Evolutionary conservation across 2,329 filamentous ascomycete species (phyloP), one percentile per base, ranked within the genome.

Genomic region (Gremmenia infestans): DNA sequence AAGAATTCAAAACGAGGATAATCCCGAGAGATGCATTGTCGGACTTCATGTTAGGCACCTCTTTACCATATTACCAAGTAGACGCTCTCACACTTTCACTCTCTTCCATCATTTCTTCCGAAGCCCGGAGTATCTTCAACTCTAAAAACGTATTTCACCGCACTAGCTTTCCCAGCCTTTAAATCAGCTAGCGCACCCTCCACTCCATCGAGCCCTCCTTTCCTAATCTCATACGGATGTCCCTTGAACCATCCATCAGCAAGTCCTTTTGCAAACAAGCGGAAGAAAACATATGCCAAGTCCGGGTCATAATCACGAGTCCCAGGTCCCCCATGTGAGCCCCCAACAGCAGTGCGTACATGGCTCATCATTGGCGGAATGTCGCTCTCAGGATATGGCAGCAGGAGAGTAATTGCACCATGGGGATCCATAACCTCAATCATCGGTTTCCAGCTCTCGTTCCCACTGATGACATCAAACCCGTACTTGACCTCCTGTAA

Each of bases 121-220:
- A 54, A 14, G 6, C 49, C 50, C 39, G 17, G 35, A 8, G 57
- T 63, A 4, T 64, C 63, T 9, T 28, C 32, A 50, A 65, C 53
- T n/a, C 56, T 55, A 63, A 81, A 80, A 0, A 88, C 79, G 72
- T 85, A 87, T 71, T 88, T 88, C 2, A 81, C 72, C 1, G 76
- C 84, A 64, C 79, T 85, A 14, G 79, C 81, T 71, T 81, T 82
- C 0, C 84, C 85, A 17, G 74, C 75, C 66, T 77, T 81, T 64
- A 88, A 67, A 57, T 80, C 77, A 64, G 69, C 68, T 70, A 88
- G 63, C 0, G 73, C 84, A 17, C 61, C 68, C 64, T 82, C 70
- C 2, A 80, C 67, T 1, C 77, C 77, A 8, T 67, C 67, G 46
- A 81, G 60, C 0, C 78, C 78, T 1, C 76, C 77, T 0, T 72